phyloP scores from a whole-genome alignment of 805 yeast genomes.

The Candida vartiovaarae region DNA sequence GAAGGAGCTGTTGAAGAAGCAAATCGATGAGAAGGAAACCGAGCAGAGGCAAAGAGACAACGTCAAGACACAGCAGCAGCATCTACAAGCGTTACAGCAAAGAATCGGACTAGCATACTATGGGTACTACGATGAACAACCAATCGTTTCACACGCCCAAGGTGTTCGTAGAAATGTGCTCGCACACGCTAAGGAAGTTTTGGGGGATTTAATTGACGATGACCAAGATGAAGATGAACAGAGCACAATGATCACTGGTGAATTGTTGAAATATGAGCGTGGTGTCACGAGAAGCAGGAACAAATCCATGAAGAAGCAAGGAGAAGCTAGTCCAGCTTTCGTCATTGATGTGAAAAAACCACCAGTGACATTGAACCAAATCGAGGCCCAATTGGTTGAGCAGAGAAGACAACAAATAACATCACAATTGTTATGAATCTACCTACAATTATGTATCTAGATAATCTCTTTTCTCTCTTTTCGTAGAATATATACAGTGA shows the following conservation, averaged over 20 bases:
- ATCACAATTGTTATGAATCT: no score
- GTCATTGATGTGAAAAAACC: conserved; percentile 6
- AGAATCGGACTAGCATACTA: conserved; percentile 33
- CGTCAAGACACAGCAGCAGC: conserved; percentile 15
- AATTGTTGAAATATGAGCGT: conserved; percentile 26
- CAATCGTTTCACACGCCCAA: background rate
- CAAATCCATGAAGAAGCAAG: background rate
- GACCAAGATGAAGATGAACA: background rate
- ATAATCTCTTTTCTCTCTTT: no score
- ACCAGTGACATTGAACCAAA: conserved; percentile 6
- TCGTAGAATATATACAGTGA: no score
- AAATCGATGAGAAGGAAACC: conserved; percentile 19
- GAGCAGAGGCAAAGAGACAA: conserved; percentile 12
- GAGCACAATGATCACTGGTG: conserved; percentile 10
- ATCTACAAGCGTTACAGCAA: conserved; percentile 20
- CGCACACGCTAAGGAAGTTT: background rate
- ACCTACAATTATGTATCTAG: no score
- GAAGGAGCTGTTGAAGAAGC: conserved; percentile 35
- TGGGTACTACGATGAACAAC: conserved; percentile 30
- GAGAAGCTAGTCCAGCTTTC: background rate
- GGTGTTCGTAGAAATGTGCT: background rate
- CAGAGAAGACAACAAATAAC: no score
- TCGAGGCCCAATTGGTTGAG: conserved; percentile 2
- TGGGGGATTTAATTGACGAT: conserved; percentile 1
- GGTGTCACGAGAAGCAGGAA: background rate